phyloP scores from a whole-genome alignment of 495 filamentous ascomycete species.

The Hypoxylon lenormandii region DNA sequence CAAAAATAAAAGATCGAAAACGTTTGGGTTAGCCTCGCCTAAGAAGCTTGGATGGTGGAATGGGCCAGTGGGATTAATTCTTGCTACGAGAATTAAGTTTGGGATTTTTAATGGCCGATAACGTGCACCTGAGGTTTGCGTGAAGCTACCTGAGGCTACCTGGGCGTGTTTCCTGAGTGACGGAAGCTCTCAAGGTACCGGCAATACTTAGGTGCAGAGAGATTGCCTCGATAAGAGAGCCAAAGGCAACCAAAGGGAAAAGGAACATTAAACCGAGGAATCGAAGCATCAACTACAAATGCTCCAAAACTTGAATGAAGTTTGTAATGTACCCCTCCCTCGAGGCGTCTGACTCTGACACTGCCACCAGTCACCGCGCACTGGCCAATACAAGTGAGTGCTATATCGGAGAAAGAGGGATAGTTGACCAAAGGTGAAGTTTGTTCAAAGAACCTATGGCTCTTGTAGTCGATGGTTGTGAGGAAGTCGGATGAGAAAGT shows the following conservation, averaged over 20 bases:
- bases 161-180: neutral
- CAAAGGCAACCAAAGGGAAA: too few relatives aligned
- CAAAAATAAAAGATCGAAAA: slow-evolving; percentile 10
- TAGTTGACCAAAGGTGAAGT: slow-evolving; percentile 21
- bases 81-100: slow-evolving; percentile 29
- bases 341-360: slow-evolving; percentile 7
- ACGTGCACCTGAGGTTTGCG: slow-evolving; percentile 13
- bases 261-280: slow-evolving; percentile 9
- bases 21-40: slow-evolving; percentile 30
- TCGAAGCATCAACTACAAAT: slow-evolving; percentile 35
- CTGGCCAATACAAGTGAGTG: slow-evolving; percentile 20
- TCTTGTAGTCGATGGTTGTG: too few relatives aligned
- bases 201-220: slow-evolving; percentile 1
- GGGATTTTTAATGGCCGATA: neutral
- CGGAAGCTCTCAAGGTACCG: neutral
- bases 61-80: slow-evolving; percentile 11
- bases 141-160: neutral
- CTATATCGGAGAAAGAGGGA: slow-evolving; percentile 4
- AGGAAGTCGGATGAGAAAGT: neutral
- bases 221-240: slow-evolving; percentile 1
- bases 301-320: slow-evolving; percentile 11
- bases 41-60: slow-evolving; percentile 38
- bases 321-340: slow-evolving; percentile 27
- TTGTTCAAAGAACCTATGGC: slow-evolving; percentile 32
- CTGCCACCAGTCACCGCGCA: slow-evolving; percentile 6